Evolutionary conservation across 768 basidiomycete genomes (phyloP).

Genomic region (Rhodotorula kratochvilovae): DNA sequence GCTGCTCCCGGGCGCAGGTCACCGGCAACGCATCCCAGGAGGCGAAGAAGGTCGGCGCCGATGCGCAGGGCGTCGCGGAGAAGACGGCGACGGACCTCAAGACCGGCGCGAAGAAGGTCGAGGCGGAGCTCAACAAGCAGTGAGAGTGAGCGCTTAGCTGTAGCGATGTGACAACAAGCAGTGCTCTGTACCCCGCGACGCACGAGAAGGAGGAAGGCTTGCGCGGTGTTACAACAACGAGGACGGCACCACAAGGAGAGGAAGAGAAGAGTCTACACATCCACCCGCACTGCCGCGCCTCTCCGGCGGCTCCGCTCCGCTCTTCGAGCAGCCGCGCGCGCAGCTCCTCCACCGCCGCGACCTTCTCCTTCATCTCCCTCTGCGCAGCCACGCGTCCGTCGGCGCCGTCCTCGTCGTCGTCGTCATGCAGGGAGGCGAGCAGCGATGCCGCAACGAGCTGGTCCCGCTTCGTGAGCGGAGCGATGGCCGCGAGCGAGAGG

Average conservation of each 20-base stretch:
- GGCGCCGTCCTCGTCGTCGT: background rate
- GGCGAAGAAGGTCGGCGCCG: conserved; percentile 38
- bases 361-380: conserved; percentile 16
- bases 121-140: background rate
- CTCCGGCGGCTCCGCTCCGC: background rate
- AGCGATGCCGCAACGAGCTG: conserved; percentile 32
- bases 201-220: background rate
- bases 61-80: conserved; percentile 35
- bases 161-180: background rate
- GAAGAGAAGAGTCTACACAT: background rate
- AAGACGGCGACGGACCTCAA: conserved; percentile 21
- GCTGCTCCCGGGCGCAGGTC: too few species aligned
- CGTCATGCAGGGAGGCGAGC: conserved; percentile 8
- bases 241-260: conserved; percentile 4
- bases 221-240: conserved; percentile 16
- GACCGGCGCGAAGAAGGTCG: background rate
- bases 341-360: conserved; percentile 13
- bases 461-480: conserved; percentile 16
- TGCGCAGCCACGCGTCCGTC: background rate
- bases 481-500: conserved; percentile 5
- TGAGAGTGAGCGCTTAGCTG: too few species aligned
- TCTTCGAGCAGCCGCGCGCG: conserved; percentile 2
- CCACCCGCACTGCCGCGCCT: conserved; percentile 13
- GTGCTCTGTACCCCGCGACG: background rate
- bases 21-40: conserved; percentile 31